Base-by-base conservation (phyloP, 2,329 filamentous ascomycete species). In the Penicillium polonicum region DNA sequence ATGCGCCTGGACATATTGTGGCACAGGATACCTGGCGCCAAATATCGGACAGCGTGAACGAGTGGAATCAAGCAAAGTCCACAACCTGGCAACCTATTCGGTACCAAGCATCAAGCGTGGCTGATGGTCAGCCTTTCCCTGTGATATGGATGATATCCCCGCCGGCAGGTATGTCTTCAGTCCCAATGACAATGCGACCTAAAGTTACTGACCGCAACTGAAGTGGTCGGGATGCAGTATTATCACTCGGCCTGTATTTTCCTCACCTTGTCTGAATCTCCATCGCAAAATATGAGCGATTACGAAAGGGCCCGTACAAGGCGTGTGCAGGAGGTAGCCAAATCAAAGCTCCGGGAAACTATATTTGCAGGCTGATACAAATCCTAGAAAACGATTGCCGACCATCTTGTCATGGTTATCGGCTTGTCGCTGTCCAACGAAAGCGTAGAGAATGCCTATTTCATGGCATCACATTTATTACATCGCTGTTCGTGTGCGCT, bases 141-240 rank as follows among this genome's bases (percentile, higher is more conserved):
- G 68, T 70, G 39, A 52, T 74, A 27, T 75, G 73, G 73, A 74
- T 75, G 60, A 68, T 72, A 52, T 70, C 72, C 25, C 67, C 70
- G 2, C 66, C 72, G 41, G 72, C 70, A 19, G 71, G 73, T 74
- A 58, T 36, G 68, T 62, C 23, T 38, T 33, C 5, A 25, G 5
- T 46, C 6, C 25, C 5, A 9, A 19, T 2, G 25, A 48, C 9
- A 10, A 42, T 19, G 15, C 2, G 38, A 3, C 5, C 17, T 27
- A 13, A n/a, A 23, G 36, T 17, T 39, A 17, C 27, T 52, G 9
- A 60, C 52, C 9, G n/a, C 17, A 3, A 17, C 15, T 19, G 12
- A 48, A 71, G 74, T 74, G 2, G 69, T 77, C 23, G 74, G 71
- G 12, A 57, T 76, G 60, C 74, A 76, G 43, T 74, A 77, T 49